phyloP scores from a whole-genome alignment of 768 basidiomycete species.

The Boletus huronensis region DNA sequence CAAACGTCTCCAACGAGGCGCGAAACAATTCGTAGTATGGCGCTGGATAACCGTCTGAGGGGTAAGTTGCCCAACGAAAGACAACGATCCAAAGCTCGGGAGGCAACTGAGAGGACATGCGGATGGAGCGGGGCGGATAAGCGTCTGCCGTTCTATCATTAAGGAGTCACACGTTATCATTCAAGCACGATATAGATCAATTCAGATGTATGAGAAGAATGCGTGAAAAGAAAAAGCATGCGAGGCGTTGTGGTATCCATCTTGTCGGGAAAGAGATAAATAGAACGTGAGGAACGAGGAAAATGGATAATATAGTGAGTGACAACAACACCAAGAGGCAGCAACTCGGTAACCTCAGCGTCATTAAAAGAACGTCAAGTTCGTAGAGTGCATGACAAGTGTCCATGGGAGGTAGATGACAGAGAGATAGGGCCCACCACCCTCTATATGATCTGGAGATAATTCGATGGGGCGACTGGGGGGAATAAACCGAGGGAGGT shows the following conservation, averaged over 20 bases:
- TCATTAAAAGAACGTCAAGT: conserved; percentile 32
- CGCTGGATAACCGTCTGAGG: conserved; percentile 26
- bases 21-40: conserved; percentile 49
- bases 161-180: conserved; percentile 7
- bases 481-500: conserved; percentile 9
- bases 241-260: conserved; percentile 30
- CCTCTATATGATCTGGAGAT: conserved; percentile 71
- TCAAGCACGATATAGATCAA: not conserved
- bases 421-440: conserved; percentile 9
- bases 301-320: conserved; percentile 31
- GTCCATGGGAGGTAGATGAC: conserved; percentile 23
- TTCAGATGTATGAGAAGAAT: conserved; percentile 1
- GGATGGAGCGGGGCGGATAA: not conserved
- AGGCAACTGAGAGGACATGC: conserved; percentile 33
- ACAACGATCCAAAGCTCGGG: conserved; percentile 55
- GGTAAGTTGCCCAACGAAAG: conserved; percentile 41
- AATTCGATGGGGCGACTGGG: conserved; percentile 81
- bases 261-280: conserved; percentile 29
- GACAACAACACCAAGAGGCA: conserved; percentile 25
- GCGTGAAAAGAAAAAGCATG: conserved; percentile 17
- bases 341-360: conserved; percentile 17
- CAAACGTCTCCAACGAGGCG: conserved; percentile 26
- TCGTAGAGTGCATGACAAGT: conserved; percentile 27
- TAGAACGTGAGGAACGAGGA: conserved; percentile 16
- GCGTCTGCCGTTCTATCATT: not conserved